Evolutionary conservation across 2,329 filamentous ascomycete genomes (phyloP), one percentile per base, ranked within the genome.

Genomic region (Aspergillus novoparasiticus): DNA sequence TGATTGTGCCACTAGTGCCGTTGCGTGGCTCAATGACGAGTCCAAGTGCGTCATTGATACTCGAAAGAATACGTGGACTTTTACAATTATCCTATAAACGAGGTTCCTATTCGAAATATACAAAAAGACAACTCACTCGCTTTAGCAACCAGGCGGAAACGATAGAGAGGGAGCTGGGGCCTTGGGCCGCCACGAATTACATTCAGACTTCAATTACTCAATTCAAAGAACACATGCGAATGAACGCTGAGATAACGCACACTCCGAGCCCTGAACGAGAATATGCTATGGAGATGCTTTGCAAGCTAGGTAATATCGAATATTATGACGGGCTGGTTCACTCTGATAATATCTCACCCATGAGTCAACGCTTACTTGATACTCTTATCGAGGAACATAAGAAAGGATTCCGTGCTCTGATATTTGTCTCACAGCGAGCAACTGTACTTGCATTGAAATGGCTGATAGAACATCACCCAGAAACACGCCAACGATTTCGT

Each of bases 381-480:
- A 12, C 36, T 6, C 53, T 63, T 10, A 26, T 56, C 43, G 21
- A 63, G 30, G 51, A 26, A n/a, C 50, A 60, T 46, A 34, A 21
- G 30, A 21, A 58, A 30, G 57, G 48, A 19, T 63, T 63, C 23
- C 57, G 50, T 26, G 61, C 57, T 28, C 41, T 63, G 16, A 45
- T 63, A 4, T 63, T 63, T 30, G 61, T 63, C 36, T 32, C 32
- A 4, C 23, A 58, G 34, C 30, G 57, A 46, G 51, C 58, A 11
- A 53, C 26, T n/a, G 57, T 53, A 3, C 19, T 57, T 6, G 53
- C 57, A 14, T 46, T 63, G 58, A 54, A 51, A 58, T n/a, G 19
- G 45, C 11, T 59, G 28, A 30, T 61, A 26, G 55, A 50, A 36
- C 30, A 58, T 11, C 54, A 56, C 30, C 36, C 50, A 50, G n/a